Evolutionary conservation across 2,329 filamentous ascomycete species (phyloP), one percentile per base, ranked within the genome.

Genomic region (Aspergillus sp.): DNA sequence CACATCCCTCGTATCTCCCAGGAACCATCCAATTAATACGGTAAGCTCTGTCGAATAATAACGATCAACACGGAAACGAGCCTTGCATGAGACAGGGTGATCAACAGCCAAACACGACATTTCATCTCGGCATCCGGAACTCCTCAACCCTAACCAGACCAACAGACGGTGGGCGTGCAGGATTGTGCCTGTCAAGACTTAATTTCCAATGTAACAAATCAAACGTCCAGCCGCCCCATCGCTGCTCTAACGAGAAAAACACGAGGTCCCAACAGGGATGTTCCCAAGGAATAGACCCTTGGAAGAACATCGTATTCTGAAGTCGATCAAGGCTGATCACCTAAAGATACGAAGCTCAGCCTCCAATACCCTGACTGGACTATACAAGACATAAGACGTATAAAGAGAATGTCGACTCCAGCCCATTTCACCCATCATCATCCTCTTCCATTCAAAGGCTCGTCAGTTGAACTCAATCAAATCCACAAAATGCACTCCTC

Each of bases 401-500:
- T 37, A 37, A 37, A 37, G 35, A n/a, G 35, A 14, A 37, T 14
- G 35, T 14, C 9, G 35, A 37, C 12, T 37, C 6, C 12, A 3
- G 15, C 14, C 12, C 35, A 37, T 15, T 37, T n/a, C 35, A 37
- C 15, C 14, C 14, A 37, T n/a, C 14, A 37, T n/a, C 35, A 7
- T 37, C 35, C 14, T 37, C 35, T 31, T 31, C 27, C 27, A 11
- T 31, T 9, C 8, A 31, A 31, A 31, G 4, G 15, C 15, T 37
- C 35, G n/a, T 37, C 4, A 37, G 12, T 15, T 37, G 14, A 37
- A 15, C 35, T 15, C 35, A 48, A 19, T 25, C 9, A 31, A 19
- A 53, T 23, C 21, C 8, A 21, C 44, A 54, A 49, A 11, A 62
- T 62, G 59, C 48, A 31, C 23, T 37, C 50, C 33, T 46, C 25